phyloP scores from a whole-genome alignment of 2,329 filamentous ascomycete genomes.

The Ophiostoma australiae region DNA sequence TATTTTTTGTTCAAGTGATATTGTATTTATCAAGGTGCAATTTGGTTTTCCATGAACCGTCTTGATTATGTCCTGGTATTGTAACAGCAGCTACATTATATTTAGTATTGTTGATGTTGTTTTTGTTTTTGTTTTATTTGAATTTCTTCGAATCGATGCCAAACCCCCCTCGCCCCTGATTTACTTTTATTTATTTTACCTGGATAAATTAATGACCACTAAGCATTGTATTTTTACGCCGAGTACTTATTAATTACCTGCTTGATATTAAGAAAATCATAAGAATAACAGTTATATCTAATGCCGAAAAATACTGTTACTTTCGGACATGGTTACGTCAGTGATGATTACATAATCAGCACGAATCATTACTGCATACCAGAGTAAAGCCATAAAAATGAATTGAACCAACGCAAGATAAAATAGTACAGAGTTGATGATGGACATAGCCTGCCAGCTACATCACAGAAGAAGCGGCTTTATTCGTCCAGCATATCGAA shows the following conservation, averaged over 20 bases:
- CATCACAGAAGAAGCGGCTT: not conserved
- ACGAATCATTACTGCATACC: not conserved
- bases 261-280: not conserved
- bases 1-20: no score
- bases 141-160: not conserved
- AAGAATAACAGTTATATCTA: not conserved
- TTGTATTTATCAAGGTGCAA: no score
- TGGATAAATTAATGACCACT: not conserved
- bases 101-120: no score
- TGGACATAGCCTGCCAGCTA: slow-evolving; percentile 3
- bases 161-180: no score
- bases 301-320: not conserved
- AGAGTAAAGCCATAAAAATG: not conserved
- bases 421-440: not conserved
- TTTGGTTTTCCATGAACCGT: no score
- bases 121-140: not conserved
- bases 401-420: slow-evolving; percentile 1
- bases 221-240: not conserved
- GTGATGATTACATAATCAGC: not conserved
- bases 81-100: no score
- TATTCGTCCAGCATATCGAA: slow-evolving; percentile 8
- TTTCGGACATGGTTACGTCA: not conserved
- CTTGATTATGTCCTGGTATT: no score
- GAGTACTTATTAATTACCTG: not conserved
- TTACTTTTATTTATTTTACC: no score